phyloP scores from a whole-genome alignment of 495 filamentous ascomycete species.

The Parathielavia appendiculata region DNA sequence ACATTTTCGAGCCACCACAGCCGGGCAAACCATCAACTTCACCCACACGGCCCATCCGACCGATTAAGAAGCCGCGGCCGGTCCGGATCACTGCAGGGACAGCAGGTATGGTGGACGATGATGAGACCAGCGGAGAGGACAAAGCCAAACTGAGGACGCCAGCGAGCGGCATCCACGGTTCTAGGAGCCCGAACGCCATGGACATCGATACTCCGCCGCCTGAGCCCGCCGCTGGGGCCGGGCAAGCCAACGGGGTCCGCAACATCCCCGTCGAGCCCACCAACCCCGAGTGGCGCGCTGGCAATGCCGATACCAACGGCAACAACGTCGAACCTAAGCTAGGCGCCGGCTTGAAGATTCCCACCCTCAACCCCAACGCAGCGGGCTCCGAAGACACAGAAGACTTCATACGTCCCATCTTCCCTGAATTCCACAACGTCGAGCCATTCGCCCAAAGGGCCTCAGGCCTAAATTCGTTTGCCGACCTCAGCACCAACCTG shows the following conservation, averaged over 20 bases:
- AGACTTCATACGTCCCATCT: conserved; percentile 45
- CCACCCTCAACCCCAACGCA: conserved; percentile 22
- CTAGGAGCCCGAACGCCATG: conserved; percentile 47
- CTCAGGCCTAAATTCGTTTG: conserved; percentile 57
- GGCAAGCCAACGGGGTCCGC: conserved; percentile 31
- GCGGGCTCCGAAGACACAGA: conserved; percentile 43
- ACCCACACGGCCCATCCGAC: conserved; percentile 34
- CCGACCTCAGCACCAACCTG: conserved; percentile 60
- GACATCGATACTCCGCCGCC: conserved; percentile 49
- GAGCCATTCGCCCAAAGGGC: conserved; percentile 54
- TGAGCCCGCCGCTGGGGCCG: conserved; percentile 14
- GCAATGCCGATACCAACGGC: conserved; percentile 33
- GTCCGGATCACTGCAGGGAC: conserved; percentile 41
- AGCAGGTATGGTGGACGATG: conserved; percentile 45
- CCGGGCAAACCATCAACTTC: conserved; percentile 31
- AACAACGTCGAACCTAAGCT: conserved; percentile 18
- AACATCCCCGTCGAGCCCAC: conserved; percentile 45
- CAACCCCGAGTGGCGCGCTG: conserved; percentile 47
- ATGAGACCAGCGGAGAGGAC: conserved; percentile 36
- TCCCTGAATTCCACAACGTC: conserved; percentile 61
- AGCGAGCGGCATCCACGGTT: conserved; percentile 17
- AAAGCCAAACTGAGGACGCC: conserved; percentile 22
- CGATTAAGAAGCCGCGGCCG: conserved; percentile 38
- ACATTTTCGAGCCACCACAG: conserved; percentile 50
- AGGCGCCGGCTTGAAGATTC: conserved; percentile 14